These are phyloP conservation scores for Kodamaea arcana DNA, from an alignment of 1,139 yeast species.

Conservation along the genomic window DNA sequence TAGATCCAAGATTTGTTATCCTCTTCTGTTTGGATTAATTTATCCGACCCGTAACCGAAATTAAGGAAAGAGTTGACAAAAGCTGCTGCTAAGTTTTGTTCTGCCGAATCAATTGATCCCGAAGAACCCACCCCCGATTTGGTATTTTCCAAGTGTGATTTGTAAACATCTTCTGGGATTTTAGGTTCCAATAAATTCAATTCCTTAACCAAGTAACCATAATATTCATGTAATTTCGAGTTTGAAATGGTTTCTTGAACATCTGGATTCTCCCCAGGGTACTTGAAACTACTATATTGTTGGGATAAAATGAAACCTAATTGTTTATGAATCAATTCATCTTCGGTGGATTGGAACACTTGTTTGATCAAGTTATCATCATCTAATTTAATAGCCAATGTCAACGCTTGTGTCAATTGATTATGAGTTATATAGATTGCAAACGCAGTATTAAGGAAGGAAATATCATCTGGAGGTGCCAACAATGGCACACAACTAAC, in stretches of 20 bases:
- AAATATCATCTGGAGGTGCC: conserved; percentile 90
- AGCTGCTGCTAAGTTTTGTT: conserved; percentile 91
- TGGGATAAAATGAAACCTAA: conserved; percentile 85
- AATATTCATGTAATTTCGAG: conserved; percentile 73
- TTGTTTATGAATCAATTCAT: conserved; percentile 76
- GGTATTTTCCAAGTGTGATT: conserved; percentile 78
- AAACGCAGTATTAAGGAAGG: conserved; percentile 88
- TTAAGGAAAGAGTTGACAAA: conserved; percentile 91
- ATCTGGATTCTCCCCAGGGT: conserved; percentile 61
- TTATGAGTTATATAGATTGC: conserved; percentile 76
- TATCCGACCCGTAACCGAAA: conserved; percentile 86
- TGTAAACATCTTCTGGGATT: conserved; percentile 92
- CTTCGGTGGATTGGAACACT: conserved; percentile 74
- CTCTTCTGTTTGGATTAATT: conserved; percentile 68
- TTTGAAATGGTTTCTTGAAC: conserved; percentile 87
- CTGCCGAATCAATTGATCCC: conserved; percentile 84
- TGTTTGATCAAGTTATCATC: conserved; percentile 72
- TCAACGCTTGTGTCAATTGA: conserved; percentile 84
- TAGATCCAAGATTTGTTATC: conserved; percentile 82
- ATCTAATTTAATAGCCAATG: conserved; percentile 84
- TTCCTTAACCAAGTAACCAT: conserved; percentile 76
- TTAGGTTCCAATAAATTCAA: conserved; percentile 84
- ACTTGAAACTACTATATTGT: conserved; percentile 76
- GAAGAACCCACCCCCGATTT: conserved; percentile 54
- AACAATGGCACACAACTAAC: conserved; percentile 92